Evolutionary conservation across 2,329 filamentous ascomycete species (phyloP).

Genomic region (Aspergillus viridinutans): DNA sequence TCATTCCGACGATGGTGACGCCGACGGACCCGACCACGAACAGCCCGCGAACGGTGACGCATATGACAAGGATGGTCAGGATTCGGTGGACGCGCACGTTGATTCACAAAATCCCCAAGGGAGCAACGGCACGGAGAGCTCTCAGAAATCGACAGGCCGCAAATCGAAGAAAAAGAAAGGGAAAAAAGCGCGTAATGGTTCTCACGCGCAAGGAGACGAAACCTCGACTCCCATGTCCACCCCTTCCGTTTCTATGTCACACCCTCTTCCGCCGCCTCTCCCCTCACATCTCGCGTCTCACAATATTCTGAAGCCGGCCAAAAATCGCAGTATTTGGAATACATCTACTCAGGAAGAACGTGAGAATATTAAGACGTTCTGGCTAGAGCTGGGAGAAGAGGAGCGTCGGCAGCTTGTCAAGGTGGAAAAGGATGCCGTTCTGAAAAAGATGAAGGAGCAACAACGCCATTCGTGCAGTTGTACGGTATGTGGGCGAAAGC

Average conservation of each 20-base stretch:
- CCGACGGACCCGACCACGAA: slow-evolving; percentile 35
- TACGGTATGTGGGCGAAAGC: slow-evolving; percentile 92
- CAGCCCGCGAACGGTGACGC: slow-evolving; percentile 50
- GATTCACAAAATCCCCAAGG: slow-evolving; percentile 3
- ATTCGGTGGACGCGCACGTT: slow-evolving; percentile 35
- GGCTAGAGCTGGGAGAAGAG: slow-evolving; percentile 89
- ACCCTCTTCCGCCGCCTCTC: slow-evolving; percentile 41
- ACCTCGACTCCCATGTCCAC: slow-evolving; percentile 38
- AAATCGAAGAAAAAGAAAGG: slow-evolving; percentile 42
- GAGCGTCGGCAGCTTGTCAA: slow-evolving; percentile 94
- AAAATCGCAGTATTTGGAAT: slow-evolving; percentile 89
- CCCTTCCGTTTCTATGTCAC: slow-evolving; percentile 41
- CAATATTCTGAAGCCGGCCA: slow-evolving; percentile 49
- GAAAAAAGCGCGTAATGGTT: slow-evolving; percentile 33
- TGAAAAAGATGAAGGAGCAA: slow-evolving; percentile 99
- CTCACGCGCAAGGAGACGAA: slow-evolving; percentile 34
- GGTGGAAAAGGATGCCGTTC: slow-evolving; percentile 95
- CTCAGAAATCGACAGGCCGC: slow-evolving; percentile 20
- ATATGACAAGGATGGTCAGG: slow-evolving; percentile 54
- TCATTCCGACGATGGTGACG: slow-evolving; percentile 28
- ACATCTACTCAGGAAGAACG: slow-evolving; percentile 91
- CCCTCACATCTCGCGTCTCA: slow-evolving; percentile 41
- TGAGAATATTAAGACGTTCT: slow-evolving; percentile 96
- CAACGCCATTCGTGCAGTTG: slow-evolving; percentile 99
- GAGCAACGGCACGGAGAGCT: slow-evolving; percentile 20